Conservation (phyloP, 371 early-diverging fungal genomes). For the Mucor piriformis region DNA sequence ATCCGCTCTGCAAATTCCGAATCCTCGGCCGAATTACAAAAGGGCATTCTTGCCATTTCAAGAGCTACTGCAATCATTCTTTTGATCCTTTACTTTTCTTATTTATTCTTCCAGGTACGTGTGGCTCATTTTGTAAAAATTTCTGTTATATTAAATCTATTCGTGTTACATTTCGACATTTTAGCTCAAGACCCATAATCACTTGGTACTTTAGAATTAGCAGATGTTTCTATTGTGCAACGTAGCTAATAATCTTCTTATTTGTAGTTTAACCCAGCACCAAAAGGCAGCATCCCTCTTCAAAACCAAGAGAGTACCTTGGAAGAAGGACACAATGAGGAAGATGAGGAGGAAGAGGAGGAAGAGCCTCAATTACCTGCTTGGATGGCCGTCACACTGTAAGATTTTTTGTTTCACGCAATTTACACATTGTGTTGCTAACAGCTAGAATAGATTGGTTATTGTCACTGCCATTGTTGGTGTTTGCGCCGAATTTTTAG, state of each 20-base stretch:
- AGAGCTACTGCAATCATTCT: slow-evolving; percentile 75
- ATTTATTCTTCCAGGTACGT: slow-evolving; percentile 73
- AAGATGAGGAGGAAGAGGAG: slow-evolving; percentile 57
- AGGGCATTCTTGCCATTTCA: slow-evolving; percentile 62
- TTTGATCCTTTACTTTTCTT: slow-evolving; percentile 73
- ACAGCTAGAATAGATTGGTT: slow-evolving; percentile 22
- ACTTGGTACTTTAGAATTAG: slow-evolving; percentile 43
- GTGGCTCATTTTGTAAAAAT: slow-evolving; percentile 5
- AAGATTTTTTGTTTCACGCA: slow-evolving; percentile 10
- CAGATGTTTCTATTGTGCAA: background rate
- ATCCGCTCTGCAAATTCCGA: slow-evolving; percentile 7
- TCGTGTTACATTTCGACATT: too few relatives aligned
- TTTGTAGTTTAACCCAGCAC: too few relatives aligned
- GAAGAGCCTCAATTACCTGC: slow-evolving; percentile 60
- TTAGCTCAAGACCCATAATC: slow-evolving; percentile 69
- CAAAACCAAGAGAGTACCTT: background rate
- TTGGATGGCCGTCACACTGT: slow-evolving; percentile 50
- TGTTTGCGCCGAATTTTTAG: slow-evolving; percentile 82
- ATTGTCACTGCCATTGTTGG: slow-evolving; percentile 64
- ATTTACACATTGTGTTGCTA: background rate
- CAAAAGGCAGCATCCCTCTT: too few relatives aligned
- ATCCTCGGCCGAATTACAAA: slow-evolving; percentile 1
- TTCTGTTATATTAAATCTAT: too few relatives aligned
- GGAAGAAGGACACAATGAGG: background rate
- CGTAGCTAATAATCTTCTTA: background rate